Conservation (phyloP, 441 rosid species). For the Gossypium davidsonii region DNA sequence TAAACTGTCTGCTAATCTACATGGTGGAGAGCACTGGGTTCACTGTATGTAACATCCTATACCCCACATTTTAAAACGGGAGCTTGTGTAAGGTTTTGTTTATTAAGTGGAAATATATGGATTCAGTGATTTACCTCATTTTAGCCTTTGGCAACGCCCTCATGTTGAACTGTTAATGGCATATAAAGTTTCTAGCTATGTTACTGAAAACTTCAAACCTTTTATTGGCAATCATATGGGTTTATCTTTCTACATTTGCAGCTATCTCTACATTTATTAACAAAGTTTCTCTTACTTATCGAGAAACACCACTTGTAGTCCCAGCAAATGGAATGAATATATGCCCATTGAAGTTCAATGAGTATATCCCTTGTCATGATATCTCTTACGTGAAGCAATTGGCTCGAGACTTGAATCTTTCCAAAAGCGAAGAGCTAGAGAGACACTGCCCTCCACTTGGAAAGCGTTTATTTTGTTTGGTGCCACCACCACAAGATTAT, state of each 20-base stretch:
- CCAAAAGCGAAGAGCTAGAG: constrained; percentile 77
- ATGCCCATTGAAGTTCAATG: constrained; percentile 68
- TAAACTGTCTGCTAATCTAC: not conserved
- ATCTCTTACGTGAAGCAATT: constrained; percentile 37
- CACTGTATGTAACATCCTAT: not conserved
- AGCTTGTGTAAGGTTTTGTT: not conserved
- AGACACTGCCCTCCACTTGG: constrained; percentile 80
- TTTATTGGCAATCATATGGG: constrained; percentile 5
- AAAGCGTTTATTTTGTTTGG: constrained; percentile 75
- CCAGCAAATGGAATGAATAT: constrained; percentile 41
- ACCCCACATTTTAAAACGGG: not conserved
- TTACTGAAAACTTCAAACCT: not conserved
- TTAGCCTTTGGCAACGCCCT: not conserved
- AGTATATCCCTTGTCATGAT: constrained; percentile 42
- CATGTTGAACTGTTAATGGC: not conserved
- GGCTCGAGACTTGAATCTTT: constrained; percentile 50
- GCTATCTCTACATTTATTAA: constrained; percentile 41
- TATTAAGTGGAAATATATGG: not conserved
- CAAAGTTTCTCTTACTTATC: constrained; percentile 47
- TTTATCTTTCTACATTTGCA: constrained; percentile 22
- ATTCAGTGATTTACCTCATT: not conserved
- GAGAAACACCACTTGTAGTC: constrained; percentile 38
- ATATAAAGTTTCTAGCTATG: constrained; percentile 2
- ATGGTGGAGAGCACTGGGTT: not conserved
- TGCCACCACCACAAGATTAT: constrained; percentile 86